phyloP scores from a whole-genome alignment of 345 rosid genomes.

The Hibiscus mutabilis region DNA sequence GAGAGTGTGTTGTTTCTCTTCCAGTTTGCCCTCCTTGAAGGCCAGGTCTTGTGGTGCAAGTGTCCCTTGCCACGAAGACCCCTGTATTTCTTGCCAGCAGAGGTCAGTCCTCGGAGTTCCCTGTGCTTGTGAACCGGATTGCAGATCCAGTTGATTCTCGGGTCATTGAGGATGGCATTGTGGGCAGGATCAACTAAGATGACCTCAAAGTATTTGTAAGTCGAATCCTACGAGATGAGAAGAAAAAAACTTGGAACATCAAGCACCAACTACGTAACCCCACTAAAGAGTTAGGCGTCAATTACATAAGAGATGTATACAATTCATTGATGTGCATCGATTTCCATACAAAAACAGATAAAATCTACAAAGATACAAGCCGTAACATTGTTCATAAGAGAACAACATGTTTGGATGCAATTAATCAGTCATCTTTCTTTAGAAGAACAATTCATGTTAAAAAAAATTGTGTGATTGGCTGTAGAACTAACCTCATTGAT shows the following conservation, averaged over 20 bases:
- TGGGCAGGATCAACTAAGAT: conserved; percentile 69
- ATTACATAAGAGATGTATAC: background rate
- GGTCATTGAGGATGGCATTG: conserved; percentile 64
- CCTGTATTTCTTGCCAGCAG: conserved; percentile 79
- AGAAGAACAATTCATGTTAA: background rate
- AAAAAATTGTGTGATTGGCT: too few relatives aligned
- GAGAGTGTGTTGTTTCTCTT: conserved; percentile 57
- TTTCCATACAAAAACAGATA: too few relatives aligned
- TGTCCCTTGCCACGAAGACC: conserved; percentile 85
- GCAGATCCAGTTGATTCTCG: conserved; percentile 82
- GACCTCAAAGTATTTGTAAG: conserved; percentile 73
- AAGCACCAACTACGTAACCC: background rate
- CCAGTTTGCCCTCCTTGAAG: conserved; percentile 81
- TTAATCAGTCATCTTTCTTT: background rate
- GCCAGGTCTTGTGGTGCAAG: conserved; percentile 61
- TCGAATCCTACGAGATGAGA: conserved; percentile 44
- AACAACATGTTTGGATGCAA: background rate
- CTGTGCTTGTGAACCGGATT: conserved; percentile 84
- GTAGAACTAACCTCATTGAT: conserved; percentile 52
- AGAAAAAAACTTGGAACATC: background rate
- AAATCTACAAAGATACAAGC: too few relatives aligned
- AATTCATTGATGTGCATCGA: background rate
- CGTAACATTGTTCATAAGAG: background rate
- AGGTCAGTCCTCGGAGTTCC: conserved; percentile 76
- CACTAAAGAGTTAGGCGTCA: background rate